Evolutionary conservation across 23 red algal species (phyloP), one percentile per base, ranked within the genome.

Genomic region (Cyanidiococcus yangmingshanensis): DNA sequence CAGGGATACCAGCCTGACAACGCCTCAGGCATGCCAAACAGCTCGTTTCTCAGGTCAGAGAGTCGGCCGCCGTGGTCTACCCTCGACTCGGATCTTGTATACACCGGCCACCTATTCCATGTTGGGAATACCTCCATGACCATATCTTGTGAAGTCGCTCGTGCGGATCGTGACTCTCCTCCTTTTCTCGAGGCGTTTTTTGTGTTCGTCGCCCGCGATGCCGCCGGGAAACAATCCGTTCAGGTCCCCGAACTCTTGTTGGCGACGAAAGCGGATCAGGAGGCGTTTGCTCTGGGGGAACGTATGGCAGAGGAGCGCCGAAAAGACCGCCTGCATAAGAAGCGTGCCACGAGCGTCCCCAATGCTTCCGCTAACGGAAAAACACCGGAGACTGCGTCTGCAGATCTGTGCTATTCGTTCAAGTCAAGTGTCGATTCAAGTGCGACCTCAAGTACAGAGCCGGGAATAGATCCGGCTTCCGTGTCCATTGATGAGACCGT

Each of bases 121-220:
- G 68, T 71, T 1, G 78, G 78, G 67, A 40, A 57, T 24, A 81
- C 78, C 32, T 81, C 78, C 1, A 81, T 81, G 78, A 81, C 39
- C 38, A 57, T 81, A 36, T 40, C 78, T 34, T 81, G 59, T 39
- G 68, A 67, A 71, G 78, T 81, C 24, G 40, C 1, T 50, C 78
- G 68, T 32, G 68, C 54, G 37, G 38, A 71, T 21, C 18, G 45
- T n/a, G 68, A 30, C 34, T 17, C 38, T 2, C 3, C 18, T 15
- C 39, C 75, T 3, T 58, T 77, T 29, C 78, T 12, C 1, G 59
- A 81, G 78, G 78, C 78, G 0, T 33, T 41, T 21, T 81, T 81
- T n/a, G 38, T 81, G 39, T 81, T 71, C 68, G 78, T 81, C 12
- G 78, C 78, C 1, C 78, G 78, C 17, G 68, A 81, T 30, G 59